Conservation (phyloP, 805 yeast genomes). For the Pichia californica region DNA sequence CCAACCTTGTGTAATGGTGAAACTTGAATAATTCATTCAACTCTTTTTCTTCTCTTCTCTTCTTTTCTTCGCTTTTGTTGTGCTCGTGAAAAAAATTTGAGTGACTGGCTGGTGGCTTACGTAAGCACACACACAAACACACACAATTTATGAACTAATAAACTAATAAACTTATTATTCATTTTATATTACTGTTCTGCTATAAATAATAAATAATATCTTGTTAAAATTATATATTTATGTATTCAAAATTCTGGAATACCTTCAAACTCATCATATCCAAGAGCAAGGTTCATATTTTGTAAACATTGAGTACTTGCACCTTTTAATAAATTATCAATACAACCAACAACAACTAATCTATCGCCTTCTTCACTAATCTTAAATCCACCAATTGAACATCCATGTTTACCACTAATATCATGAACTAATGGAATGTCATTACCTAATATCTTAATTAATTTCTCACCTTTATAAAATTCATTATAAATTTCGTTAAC, state of each 20-base stretch:
- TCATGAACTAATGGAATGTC: constrained; percentile 92
- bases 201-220: too few species aligned
- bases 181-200: too few species aligned
- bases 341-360: constrained; percentile 90
- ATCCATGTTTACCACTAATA: constrained; percentile 91
- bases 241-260: constrained; percentile 48
- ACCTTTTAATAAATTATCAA: constrained; percentile 93
- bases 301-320: constrained; percentile 98
- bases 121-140: too few species aligned
- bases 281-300: constrained; percentile 84
- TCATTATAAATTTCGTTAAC: constrained; percentile 82
- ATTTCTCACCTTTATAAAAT: constrained; percentile 78
- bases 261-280: constrained; percentile 92
- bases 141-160: too few species aligned
- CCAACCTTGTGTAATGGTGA: too few species aligned
- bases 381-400: constrained; percentile 92
- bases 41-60: too few species aligned
- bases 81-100: too few species aligned
- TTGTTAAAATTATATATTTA: not conserved
- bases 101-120: too few species aligned
- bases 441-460: constrained; percentile 81
- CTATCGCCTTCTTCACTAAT: constrained; percentile 84
- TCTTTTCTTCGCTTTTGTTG: too few species aligned
- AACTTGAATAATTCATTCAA: too few species aligned
- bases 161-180: too few species aligned